These are phyloP conservation scores for Colletotrichum cuscutae DNA, from an alignment of 2,329 filamentous ascomycete genomes.

Conservation along the genomic window DNA sequence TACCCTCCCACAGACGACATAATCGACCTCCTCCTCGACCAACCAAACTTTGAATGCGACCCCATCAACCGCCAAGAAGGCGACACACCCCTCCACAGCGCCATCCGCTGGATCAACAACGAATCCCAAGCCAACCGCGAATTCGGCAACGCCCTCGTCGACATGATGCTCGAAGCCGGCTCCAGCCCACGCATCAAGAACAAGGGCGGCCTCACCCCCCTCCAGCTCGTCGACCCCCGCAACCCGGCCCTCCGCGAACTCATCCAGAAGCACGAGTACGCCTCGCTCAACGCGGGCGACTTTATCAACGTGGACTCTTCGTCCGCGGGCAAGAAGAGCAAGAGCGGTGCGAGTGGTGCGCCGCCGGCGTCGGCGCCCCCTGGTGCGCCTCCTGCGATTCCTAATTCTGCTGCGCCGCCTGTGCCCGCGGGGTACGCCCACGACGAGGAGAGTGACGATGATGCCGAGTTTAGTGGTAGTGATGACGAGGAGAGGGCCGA, in stretches of 20 bases:
- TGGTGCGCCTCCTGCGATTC: constrained; percentile 22
- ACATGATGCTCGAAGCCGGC: constrained; percentile 86
- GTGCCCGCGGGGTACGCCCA: constrained; percentile 37
- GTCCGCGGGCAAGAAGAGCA: constrained; percentile 13
- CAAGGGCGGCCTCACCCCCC: constrained; percentile 76
- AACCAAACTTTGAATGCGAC: constrained; percentile 87
- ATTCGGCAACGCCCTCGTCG: constrained; percentile 74
- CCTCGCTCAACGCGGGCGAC: constrained; percentile 66
- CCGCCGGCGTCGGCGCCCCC: background rate
- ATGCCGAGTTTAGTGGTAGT: constrained; percentile 71
- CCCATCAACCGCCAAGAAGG: constrained; percentile 75
- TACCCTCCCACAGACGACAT: constrained; percentile 71
- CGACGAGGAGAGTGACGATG: constrained; percentile 53
- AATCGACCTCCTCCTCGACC: constrained; percentile 84
- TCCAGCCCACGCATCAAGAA: constrained; percentile 69
- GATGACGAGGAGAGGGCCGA: constrained; percentile 72
- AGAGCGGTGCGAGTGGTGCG: background rate
- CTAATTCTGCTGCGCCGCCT: constrained; percentile 32
- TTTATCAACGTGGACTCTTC: constrained; percentile 55
- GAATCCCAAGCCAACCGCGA: constrained; percentile 71
- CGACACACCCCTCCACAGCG: constrained; percentile 84
- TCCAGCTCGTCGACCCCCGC: constrained; percentile 78
- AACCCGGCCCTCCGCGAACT: constrained; percentile 71
- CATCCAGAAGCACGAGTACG: constrained; percentile 78
- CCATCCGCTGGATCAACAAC: constrained; percentile 79